phyloP scores from a whole-genome alignment of 371 early-diverging fungal species.

The Neoconidiobolus thromboides region DNA sequence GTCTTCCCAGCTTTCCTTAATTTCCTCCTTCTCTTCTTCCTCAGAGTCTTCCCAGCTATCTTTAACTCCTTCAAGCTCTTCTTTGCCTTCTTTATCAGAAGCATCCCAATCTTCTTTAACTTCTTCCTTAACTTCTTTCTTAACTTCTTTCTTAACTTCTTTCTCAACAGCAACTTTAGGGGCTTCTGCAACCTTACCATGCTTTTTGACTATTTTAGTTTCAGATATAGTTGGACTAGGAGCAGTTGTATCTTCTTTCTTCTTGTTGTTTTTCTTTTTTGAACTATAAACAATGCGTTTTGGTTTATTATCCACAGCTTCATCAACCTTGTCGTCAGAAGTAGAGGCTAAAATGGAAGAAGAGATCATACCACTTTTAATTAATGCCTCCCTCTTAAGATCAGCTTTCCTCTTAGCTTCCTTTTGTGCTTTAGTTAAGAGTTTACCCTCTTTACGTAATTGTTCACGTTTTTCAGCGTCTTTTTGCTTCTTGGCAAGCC shows the following conservation, averaged over 20 bases:
- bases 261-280: slow-evolving; percentile 35
- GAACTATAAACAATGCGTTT: slow-evolving; percentile 24
- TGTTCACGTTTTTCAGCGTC: slow-evolving; percentile 70
- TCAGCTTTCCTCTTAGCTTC: slow-evolving; percentile 56
- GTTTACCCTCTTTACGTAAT: slow-evolving; percentile 77
- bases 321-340: slow-evolving; percentile 16
- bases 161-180: slow-evolving; percentile 15
- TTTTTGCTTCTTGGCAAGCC: slow-evolving; percentile 47
- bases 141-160: background rate
- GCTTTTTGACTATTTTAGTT: background rate
- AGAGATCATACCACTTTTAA: slow-evolving; percentile 60
- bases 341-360: slow-evolving; percentile 33
- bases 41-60: slow-evolving; percentile 18
- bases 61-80: slow-evolving; percentile 7
- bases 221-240: background rate
- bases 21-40: slow-evolving; percentile 23
- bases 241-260: slow-evolving; percentile 12
- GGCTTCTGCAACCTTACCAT: slow-evolving; percentile 15
- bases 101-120: slow-evolving; percentile 48
- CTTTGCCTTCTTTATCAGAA: slow-evolving; percentile 25
- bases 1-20: slow-evolving; percentile 16
- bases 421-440: slow-evolving; percentile 84
- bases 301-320: slow-evolving; percentile 16
- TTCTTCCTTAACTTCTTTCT: slow-evolving; percentile 18
- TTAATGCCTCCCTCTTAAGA: slow-evolving; percentile 54